Evolutionary conservation across 139 green algal species (phyloP), one percentile per base, ranked within the genome.

Genomic region (Parachlorella kessleri): DNA sequence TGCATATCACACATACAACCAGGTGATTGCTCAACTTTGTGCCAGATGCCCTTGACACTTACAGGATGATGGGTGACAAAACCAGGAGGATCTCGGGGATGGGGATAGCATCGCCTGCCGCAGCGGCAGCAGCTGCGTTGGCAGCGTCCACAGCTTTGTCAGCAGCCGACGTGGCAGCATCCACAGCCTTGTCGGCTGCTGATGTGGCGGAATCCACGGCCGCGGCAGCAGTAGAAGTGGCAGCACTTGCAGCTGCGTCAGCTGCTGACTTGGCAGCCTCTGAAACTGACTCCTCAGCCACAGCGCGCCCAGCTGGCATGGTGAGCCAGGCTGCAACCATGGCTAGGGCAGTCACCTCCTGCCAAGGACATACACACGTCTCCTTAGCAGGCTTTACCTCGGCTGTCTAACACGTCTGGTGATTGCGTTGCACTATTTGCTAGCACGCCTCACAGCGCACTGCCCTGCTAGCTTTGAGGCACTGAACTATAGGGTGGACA

Each of bases 91-190:
- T 35, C 28, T 63, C 75, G 8, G 55, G 30, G n/a, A 80, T 54
- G 33, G 38, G 32, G 23, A 63, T 18, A 8, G 24, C 41, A 65
- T 9, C 37, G 0, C 35, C 53, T 23, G 55, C 40, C 21, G 37
- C 64, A 6, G 75, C 55, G 54, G 55, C 54, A 26, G 35, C 75
- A 36, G 55, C 73, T 21, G 73, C 73, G 14, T 72, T 21, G 37
- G 66, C 36, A 21, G 66, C 66, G 21, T 41, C 32, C n/a, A 59
- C 30, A 59, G 70, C 75, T 36, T 80, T 53, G n/a, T 54, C 23
- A n/a, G 55, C 24, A 18, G 59, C 26, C 14, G n/a, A 7, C 0
- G 70, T 28, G 37, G 66, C 36, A 21, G 66, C 66, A 72, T 41
- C 32, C n/a, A 59, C 30, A 59, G 70, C 75, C 33, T 80, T 53